A percentile compares a stretch with the other conserved stretches of the same genome.
These are phyloP conservation scores for Tulasnella sp. DNA, from an alignment of 768 basidiomycete genomes.

Conservation along the genomic window DNA sequence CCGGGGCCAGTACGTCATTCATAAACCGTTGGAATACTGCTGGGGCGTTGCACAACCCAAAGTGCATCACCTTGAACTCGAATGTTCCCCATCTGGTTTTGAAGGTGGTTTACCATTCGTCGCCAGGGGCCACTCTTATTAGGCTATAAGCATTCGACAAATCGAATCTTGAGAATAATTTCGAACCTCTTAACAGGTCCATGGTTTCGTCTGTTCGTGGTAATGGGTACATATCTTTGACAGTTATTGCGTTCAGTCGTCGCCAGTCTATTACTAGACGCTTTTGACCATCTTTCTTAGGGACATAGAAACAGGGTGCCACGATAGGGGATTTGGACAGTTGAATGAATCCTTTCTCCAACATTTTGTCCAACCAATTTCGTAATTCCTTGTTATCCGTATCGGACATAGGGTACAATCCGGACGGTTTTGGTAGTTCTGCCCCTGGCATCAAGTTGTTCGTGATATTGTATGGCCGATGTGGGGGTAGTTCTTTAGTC, in stretches of 20 bases:
- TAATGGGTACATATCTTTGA: neutral
- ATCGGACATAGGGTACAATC: slow-evolving; percentile 40
- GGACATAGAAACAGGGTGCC: slow-evolving; percentile 23
- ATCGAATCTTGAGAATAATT: slow-evolving; percentile 11
- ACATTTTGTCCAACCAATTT: slow-evolving; percentile 42
- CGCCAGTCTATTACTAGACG: neutral
- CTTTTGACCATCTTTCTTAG: slow-evolving; percentile 27
- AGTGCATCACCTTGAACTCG: neutral
- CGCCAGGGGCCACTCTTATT: neutral
- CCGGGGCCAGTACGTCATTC: neutral
- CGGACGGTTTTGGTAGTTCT: slow-evolving; percentile 34
- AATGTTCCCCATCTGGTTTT: neutral
- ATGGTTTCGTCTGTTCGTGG: slow-evolving; percentile 30
- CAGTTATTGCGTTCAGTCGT: neutral
- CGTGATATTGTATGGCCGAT: slow-evolving; percentile 40
- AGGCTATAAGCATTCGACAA: slow-evolving; percentile 19
- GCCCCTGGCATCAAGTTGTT: slow-evolving; percentile 40
- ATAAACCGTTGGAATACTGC: neutral
- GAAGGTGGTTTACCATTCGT: slow-evolving; percentile 28
- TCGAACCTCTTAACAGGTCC: neutral
- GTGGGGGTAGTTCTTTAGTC: slow-evolving; percentile 40
- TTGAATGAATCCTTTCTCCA: slow-evolving; percentile 39
- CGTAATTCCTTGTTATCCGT: slow-evolving; percentile 39
- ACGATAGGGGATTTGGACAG: slow-evolving; percentile 31
- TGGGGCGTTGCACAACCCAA: neutral